These are phyloP conservation scores for Cymodocea nodosa DNA, from an alignment of 116 monocot genomes.

Conservation along the genomic window DNA sequence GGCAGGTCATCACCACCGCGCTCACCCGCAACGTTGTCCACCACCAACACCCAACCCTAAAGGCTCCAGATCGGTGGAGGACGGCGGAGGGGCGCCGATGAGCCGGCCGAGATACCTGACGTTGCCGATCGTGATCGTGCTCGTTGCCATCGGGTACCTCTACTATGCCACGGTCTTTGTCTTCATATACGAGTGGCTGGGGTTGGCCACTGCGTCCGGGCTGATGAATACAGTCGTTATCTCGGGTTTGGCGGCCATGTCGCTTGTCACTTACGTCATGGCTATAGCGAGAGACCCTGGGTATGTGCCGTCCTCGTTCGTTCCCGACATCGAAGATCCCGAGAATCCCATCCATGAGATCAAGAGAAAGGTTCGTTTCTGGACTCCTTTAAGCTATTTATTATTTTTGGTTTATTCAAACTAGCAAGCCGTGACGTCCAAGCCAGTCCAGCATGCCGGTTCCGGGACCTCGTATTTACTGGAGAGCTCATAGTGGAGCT, in stretches of 20 bases:
- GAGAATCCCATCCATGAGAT: constrained; percentile 25
- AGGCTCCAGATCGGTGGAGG: not conserved
- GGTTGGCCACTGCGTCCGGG: constrained; percentile 18
- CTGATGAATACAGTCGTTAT: constrained; percentile 20
- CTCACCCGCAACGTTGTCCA: not conserved
- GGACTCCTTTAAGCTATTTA: not conserved
- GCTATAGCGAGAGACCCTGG: constrained; percentile 27
- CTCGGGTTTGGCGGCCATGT: constrained; percentile 13
- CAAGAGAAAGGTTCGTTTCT: constrained; percentile 24
- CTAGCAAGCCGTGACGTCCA: no score
- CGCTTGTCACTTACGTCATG: constrained; percentile 20
- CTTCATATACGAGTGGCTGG: constrained; percentile 28
- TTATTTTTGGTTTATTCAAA: no score
- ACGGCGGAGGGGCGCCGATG: constrained; percentile 12
- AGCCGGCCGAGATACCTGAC: constrained; percentile 15
- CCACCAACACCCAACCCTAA: not conserved
- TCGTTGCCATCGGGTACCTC: constrained; percentile 18
- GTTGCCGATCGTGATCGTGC: constrained; percentile 19
- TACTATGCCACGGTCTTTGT: constrained; percentile 38
- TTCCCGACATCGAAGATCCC: constrained; percentile 25
- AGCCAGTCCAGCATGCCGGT: no score
- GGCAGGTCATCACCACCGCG: no score
- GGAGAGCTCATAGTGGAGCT: no score
- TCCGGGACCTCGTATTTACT: no score
- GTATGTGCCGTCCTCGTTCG: constrained; percentile 18